Conservation (phyloP, 306 rosid species). For the Vigna trinervia region DNA sequence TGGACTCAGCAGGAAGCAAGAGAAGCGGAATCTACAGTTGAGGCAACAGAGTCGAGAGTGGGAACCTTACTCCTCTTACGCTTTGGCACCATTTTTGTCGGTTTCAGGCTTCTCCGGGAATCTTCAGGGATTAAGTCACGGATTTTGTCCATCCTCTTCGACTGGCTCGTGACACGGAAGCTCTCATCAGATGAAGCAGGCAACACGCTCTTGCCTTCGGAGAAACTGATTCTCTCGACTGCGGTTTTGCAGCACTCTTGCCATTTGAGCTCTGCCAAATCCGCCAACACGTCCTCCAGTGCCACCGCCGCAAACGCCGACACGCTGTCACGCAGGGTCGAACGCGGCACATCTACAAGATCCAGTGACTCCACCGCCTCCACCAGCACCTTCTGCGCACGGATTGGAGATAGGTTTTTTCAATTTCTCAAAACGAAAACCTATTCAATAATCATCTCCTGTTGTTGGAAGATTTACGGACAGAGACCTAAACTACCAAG, state of each 20-base stretch:
- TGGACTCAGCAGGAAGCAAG: constrained; percentile 51
- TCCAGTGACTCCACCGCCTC: constrained; percentile 62
- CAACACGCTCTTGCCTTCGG: constrained; percentile 21
- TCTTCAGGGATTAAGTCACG: constrained; percentile 23
- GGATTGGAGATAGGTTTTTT: background rate
- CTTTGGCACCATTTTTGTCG: constrained; percentile 45
- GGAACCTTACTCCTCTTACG: constrained; percentile 41
- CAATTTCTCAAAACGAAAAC: too few species aligned
- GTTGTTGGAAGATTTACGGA: background rate
- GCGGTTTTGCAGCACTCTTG: constrained; percentile 83
- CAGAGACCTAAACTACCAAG: background rate
- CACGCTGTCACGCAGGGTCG: constrained; percentile 61
- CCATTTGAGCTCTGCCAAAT: constrained; percentile 71
- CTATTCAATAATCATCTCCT: constrained; percentile 5
- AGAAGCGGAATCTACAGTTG: constrained; percentile 53
- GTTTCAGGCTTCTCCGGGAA: background rate
- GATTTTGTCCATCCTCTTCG: too few species aligned
- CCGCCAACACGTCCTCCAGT: constrained; percentile 60
- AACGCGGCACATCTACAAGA: constrained; percentile 64
- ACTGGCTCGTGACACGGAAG: too few species aligned
- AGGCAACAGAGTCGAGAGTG: constrained; percentile 33
- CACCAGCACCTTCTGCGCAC: constrained; percentile 53
- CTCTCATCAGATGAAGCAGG: background rate
- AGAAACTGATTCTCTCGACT: constrained; percentile 52
- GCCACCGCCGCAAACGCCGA: constrained; percentile 50